phyloP scores from a whole-genome alignment of 2,329 filamentous ascomycete species.

The Arachnopeziza araneosa region DNA sequence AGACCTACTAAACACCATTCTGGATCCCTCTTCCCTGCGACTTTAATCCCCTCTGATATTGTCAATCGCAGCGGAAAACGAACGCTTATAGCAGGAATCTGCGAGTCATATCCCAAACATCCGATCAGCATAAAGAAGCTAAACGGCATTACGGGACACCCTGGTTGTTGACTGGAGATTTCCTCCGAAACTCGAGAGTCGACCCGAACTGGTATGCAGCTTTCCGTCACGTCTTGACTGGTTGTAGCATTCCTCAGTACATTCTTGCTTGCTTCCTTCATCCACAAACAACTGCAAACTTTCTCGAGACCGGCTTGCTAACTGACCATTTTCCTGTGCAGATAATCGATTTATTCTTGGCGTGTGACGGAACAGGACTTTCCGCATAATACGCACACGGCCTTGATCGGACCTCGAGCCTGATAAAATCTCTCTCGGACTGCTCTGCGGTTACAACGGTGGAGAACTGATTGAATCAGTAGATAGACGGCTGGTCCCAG shows the following conservation, averaged over 20 bases:
- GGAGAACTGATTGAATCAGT: neutral
- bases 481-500: neutral
- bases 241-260: constrained; percentile 24
- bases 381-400: constrained; percentile 11
- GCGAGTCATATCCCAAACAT: constrained; percentile 13
- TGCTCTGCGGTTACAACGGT: neutral
- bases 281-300: constrained; percentile 14
- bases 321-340: constrained; percentile 5
- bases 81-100: constrained; percentile 2
- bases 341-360: constrained; percentile 8
- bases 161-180: constrained; percentile 13
- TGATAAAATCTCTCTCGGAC: constrained; percentile 1
- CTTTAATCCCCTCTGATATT: neutral
- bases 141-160: constrained; percentile 16
- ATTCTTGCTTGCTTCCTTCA: constrained; percentile 14
- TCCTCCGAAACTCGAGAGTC: constrained; percentile 21
- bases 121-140: constrained; percentile 3
- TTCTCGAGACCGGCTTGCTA: constrained; percentile 11
- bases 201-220: constrained; percentile 23
- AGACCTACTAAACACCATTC: constrained; percentile 1
- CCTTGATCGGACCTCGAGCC: constrained; percentile 4
- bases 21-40: neutral
- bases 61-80: neutral
- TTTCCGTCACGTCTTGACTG: constrained; percentile 13
- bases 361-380: constrained; percentile 10